These are phyloP conservation scores for Cystoisospora suis DNA, from an alignment of 169 alveolate genomes.

Conservation along the genomic window DNA sequence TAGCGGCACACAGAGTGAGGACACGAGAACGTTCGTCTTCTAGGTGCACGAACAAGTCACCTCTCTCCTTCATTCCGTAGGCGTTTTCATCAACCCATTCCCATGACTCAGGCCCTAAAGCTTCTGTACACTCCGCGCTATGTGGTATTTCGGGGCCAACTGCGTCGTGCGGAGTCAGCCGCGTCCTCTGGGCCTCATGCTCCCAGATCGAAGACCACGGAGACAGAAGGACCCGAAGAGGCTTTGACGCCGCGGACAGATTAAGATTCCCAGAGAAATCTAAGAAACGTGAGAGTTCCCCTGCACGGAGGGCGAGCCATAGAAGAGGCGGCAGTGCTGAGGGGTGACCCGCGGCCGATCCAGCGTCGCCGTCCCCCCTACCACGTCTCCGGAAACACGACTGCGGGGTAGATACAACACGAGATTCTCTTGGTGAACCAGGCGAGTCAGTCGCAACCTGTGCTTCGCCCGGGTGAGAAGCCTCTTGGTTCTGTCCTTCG, in stretches of 20 bases:
- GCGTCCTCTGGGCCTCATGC: background rate
- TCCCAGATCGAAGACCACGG: background rate
- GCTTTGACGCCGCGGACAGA: slow-evolving; percentile 1
- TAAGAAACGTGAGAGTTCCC: background rate
- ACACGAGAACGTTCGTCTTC: too few relatives aligned
- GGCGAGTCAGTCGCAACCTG: background rate
- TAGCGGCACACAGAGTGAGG: too few relatives aligned
- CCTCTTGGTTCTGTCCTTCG: background rate
- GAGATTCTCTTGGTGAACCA: background rate
- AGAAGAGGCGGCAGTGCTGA: background rate
- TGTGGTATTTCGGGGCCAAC: background rate
- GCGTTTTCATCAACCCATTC: background rate
- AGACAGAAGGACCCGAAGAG: slow-evolving; percentile 5
- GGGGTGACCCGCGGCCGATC: too few relatives aligned
- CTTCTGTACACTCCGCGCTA: background rate
- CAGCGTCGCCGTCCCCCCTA: too few relatives aligned
- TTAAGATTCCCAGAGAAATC: background rate
- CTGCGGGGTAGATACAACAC: background rate
- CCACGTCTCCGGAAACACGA: too few relatives aligned
- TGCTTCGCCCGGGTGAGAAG: background rate
- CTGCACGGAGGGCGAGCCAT: background rate
- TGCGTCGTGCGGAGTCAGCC: background rate
- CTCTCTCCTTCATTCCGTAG: background rate
- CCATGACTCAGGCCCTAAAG: background rate
- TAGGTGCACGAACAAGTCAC: background rate